Percentiles rank a stretch among this genome's conserved stretches.
Evolutionary conservation across 2,329 filamentous ascomycete genomes (phyloP).

Genomic region (Fusarium haematococcum): DNA sequence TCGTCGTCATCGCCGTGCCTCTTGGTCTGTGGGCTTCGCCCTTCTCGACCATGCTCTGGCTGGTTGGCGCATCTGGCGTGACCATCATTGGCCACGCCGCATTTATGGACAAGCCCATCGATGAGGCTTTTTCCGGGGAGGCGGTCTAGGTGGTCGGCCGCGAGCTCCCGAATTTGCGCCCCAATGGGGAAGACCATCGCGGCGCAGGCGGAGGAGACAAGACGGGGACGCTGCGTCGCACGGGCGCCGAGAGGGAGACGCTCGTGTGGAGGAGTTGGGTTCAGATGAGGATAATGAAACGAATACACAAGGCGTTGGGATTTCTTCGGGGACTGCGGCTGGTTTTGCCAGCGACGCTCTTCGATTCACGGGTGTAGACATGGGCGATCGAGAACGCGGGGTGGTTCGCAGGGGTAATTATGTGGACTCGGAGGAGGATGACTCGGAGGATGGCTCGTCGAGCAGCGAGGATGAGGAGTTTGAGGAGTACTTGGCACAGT

Average conservation of each 20-base stretch:
- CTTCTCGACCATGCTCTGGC: slow-evolving; percentile 88
- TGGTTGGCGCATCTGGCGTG: slow-evolving; percentile 94
- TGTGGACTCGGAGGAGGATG: slow-evolving; percentile 47
- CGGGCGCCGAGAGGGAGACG: slow-evolving; percentile 50
- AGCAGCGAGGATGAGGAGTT: slow-evolving; percentile 50
- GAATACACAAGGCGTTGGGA: slow-evolving; percentile 67
- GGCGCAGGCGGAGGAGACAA: slow-evolving; percentile 78
- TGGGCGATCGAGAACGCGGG: slow-evolving; percentile 57
- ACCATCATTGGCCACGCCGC: slow-evolving; percentile 94
- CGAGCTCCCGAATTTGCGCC: slow-evolving; percentile 95
- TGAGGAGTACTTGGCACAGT: slow-evolving; percentile 65
- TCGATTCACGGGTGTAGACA: slow-evolving; percentile 70
- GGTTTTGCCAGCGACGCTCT: slow-evolving; percentile 71
- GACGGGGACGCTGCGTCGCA: slow-evolving; percentile 58
- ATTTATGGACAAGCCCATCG: slow-evolving; percentile 98
- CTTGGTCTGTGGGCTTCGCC: slow-evolving; percentile 88
- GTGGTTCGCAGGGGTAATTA: slow-evolving; percentile 53
- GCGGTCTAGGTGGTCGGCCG: slow-evolving; percentile 99
- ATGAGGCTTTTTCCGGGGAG: slow-evolving; percentile 99
- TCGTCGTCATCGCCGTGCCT: slow-evolving; percentile 86
- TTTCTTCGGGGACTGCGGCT: slow-evolving; percentile 58
- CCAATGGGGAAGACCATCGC: slow-evolving; percentile 99
- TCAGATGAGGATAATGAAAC: slow-evolving; percentile 68
- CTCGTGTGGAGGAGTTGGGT: slow-evolving; percentile 75
- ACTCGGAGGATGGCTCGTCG: slow-evolving; percentile 51